A percentile compares a stretch with the other conserved stretches of the same genome.
phyloP scores from a whole-genome alignment of 176 grass and related monocot genomes.

The Bromus sterilis region DNA sequence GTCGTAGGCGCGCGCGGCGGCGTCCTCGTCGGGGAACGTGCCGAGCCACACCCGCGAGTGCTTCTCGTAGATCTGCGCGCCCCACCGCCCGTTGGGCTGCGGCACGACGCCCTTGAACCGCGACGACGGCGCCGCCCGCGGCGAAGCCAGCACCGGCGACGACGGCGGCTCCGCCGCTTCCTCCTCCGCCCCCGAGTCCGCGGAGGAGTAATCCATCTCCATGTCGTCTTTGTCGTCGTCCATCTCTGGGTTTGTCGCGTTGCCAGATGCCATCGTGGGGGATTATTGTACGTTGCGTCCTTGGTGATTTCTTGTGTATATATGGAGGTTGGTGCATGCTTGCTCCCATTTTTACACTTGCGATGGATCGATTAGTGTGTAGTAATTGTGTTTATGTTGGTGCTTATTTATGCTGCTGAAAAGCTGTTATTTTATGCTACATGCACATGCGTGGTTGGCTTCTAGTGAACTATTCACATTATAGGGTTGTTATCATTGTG shows the following conservation, averaged over 20 bases:
- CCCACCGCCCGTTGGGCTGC: constrained; percentile 78
- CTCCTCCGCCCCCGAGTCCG: neutral
- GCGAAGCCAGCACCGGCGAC: too few relatives aligned
- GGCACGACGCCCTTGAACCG: constrained; percentile 84
- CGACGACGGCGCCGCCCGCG: constrained; percentile 23
- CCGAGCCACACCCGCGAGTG: constrained; percentile 86
- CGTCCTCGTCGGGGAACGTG: constrained; percentile 52
- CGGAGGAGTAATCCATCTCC: neutral
- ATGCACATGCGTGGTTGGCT: neutral
- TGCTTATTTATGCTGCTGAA: neutral
- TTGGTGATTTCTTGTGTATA: constrained; percentile 1
- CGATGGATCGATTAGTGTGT: too few relatives aligned
- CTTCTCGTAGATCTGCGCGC: constrained; percentile 81
- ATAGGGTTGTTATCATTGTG: neutral
- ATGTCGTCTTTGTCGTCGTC: neutral
- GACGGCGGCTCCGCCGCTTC: neutral
- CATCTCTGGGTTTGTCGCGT: neutral
- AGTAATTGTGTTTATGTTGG: neutral
- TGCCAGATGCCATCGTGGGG: neutral
- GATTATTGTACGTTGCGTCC: neutral
- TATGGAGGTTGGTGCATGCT: neutral
- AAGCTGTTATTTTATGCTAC: constrained; percentile 14
- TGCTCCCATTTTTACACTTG: neutral
- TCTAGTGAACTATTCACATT: neutral
- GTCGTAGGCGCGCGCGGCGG: constrained; percentile 69